Evolutionary conservation across 192 early-diverging fungal genomes (phyloP).

Genomic region (Coemansia sp.): DNA sequence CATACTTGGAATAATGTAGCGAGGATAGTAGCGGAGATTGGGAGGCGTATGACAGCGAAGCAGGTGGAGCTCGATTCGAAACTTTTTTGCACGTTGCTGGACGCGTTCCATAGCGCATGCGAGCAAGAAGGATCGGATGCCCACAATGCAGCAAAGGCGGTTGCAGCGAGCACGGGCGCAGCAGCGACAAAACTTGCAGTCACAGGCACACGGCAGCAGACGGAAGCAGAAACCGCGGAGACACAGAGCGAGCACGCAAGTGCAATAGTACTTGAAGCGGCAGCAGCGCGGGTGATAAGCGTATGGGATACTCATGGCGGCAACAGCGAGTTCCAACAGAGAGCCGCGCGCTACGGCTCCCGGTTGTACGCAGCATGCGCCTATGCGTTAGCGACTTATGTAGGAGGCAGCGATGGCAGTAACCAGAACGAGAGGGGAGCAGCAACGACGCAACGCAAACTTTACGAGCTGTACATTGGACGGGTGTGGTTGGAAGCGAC

Average conservation of each 20-base stretch:
- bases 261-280: not conserved
- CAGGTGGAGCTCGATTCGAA: not conserved
- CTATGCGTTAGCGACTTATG: conserved; percentile 15
- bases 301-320: conserved; percentile 14
- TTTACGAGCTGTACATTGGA: conserved; percentile 18
- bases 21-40: not conserved
- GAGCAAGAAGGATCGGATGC: not conserved
- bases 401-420: not conserved
- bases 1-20: not conserved
- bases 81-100: conserved; percentile 11
- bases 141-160: not conserved
- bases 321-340: conserved; percentile 28
- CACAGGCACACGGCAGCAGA: not conserved
- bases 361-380: conserved; percentile 28
- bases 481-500: conserved; percentile 41
- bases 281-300: not conserved
- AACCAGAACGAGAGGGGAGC: not conserved
- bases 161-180: conserved; percentile 12
- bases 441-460: not conserved
- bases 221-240: not conserved
- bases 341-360: conserved; percentile 22
- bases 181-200: not conserved
- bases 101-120: conserved; percentile 22
- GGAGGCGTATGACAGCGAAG: not conserved
- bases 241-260: not conserved